These are phyloP conservation scores for Cladosporium sp. DNA, from an alignment of 2,329 filamentous ascomycete species.

Conservation along the genomic window DNA sequence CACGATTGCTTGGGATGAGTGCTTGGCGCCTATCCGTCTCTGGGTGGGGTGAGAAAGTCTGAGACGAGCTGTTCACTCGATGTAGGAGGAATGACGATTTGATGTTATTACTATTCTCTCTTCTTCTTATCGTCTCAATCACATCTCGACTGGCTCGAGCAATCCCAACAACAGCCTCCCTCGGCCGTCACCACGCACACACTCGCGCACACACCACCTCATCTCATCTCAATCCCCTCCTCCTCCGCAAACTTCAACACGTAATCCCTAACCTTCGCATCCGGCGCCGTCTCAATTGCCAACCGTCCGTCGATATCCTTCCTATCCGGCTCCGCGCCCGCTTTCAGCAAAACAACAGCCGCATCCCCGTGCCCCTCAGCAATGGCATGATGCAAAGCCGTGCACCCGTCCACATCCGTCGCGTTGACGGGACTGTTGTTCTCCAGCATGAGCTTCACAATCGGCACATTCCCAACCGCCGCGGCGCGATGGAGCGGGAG, in stretches of 20 bases:
- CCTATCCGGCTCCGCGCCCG: constrained; percentile 77
- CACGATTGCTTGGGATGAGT: too few species aligned
- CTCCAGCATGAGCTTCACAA: constrained; percentile 74
- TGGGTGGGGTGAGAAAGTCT: too few species aligned
- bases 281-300: constrained; percentile 79
- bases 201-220: too few species aligned
- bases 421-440: constrained; percentile 78
- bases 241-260: constrained; percentile 74
- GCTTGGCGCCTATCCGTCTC: too few species aligned
- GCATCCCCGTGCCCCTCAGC: constrained; percentile 75
- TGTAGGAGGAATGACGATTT: too few species aligned
- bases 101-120: too few species aligned
- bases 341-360: constrained; percentile 75
- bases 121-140: too few species aligned
- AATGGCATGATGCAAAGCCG: constrained; percentile 81
- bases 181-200: too few species aligned
- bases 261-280: constrained; percentile 74
- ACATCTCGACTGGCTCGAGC: too few species aligned
- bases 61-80: too few species aligned
- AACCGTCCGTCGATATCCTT: constrained; percentile 66
- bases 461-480: constrained; percentile 82
- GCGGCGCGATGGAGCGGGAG: constrained; percentile 88
- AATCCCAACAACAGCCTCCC: too few species aligned
- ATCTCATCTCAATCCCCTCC: constrained; percentile 69
- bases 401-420: constrained; percentile 76